phyloP scores from a whole-genome alignment of 1,139 yeast genomes.

The Taiozyma onychis region DNA sequence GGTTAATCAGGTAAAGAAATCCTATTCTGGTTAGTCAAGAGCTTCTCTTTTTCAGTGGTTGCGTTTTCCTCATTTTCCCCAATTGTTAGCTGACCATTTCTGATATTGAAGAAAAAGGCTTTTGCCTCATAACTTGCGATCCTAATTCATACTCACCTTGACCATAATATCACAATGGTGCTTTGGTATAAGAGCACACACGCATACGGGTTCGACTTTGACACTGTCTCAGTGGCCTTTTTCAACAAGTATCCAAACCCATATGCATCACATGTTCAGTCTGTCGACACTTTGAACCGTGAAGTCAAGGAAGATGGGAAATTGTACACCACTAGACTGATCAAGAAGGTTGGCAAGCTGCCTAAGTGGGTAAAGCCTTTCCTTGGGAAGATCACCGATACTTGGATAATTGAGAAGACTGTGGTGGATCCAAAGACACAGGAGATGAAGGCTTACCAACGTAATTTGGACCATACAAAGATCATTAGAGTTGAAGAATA shows the following conservation, averaged over 20 bases:
- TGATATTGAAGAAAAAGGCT: not conserved
- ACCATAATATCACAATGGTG: slow-evolving; percentile 42
- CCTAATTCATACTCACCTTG: not conserved
- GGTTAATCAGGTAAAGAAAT: not conserved
- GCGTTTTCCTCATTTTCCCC: not conserved
- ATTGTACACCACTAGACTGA: slow-evolving; percentile 66
- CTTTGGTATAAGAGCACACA: slow-evolving; percentile 55
- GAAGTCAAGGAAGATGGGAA: slow-evolving; percentile 55
- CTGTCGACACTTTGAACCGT: slow-evolving; percentile 70
- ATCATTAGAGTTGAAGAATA: slow-evolving; percentile 78
- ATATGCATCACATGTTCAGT: slow-evolving; percentile 79
- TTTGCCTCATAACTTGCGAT: not conserved
- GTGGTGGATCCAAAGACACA: slow-evolving; percentile 59
- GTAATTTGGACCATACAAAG: slow-evolving; percentile 81
- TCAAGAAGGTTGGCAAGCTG: slow-evolving; percentile 73
- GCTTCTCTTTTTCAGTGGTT: not conserved
- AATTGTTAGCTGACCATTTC: not conserved
- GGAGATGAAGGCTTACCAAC: slow-evolving; percentile 64
- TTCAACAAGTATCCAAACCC: slow-evolving; percentile 90
- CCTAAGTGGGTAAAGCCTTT: slow-evolving; percentile 80
- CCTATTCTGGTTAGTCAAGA: not conserved
- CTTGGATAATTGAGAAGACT: slow-evolving; percentile 83
- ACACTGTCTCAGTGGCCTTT: slow-evolving; percentile 71
- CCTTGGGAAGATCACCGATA: slow-evolving; percentile 63
- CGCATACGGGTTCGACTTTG: slow-evolving; percentile 57